phyloP scores from a whole-genome alignment of 2,329 filamentous ascomycete genomes.

The Phoma sp. region DNA sequence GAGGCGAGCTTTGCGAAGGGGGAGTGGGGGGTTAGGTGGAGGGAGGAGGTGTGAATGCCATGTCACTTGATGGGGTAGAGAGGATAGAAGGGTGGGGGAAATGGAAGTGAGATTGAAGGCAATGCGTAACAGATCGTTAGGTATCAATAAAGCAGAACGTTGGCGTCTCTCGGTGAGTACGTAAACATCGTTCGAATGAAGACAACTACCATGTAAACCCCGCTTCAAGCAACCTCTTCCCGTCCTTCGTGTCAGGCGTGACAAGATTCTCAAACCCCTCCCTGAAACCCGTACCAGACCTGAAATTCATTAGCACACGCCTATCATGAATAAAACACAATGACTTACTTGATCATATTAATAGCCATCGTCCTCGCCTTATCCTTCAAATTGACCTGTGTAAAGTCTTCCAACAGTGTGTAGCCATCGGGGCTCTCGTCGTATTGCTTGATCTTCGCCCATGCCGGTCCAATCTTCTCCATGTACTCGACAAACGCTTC shows the following conservation, averaged over 20 bases:
- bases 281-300: conserved; percentile 38
- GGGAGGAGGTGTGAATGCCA: conserved; percentile 48
- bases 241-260: conserved; percentile 21
- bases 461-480: conserved; percentile 54
- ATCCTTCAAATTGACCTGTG: conserved; percentile 61
- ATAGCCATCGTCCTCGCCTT: conserved; percentile 53
- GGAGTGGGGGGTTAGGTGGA: conserved; percentile 66
- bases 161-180: too few species aligned
- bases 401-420: conserved; percentile 47
- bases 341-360: conserved; percentile 49
- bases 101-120: conserved; percentile 12
- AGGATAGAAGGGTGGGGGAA: neutral
- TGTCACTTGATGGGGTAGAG: too few species aligned
- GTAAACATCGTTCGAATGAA: too few species aligned
- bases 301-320: conserved; percentile 21
- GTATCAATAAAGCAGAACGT: conserved; percentile 26
- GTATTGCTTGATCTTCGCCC: conserved; percentile 53
- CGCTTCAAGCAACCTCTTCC: conserved; percentile 25
- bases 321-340: neutral
- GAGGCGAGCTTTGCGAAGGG: conserved; percentile 69
- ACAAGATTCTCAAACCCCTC: conserved; percentile 41
- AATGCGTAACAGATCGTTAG: conserved; percentile 12
- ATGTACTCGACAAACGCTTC: conserved; percentile 59
- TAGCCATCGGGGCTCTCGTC: conserved; percentile 23
- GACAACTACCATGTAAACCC: conserved; percentile 30